Evolutionary conservation across 2,329 filamentous ascomycete species (phyloP).

Genomic region (Aspergillus sp.): DNA sequence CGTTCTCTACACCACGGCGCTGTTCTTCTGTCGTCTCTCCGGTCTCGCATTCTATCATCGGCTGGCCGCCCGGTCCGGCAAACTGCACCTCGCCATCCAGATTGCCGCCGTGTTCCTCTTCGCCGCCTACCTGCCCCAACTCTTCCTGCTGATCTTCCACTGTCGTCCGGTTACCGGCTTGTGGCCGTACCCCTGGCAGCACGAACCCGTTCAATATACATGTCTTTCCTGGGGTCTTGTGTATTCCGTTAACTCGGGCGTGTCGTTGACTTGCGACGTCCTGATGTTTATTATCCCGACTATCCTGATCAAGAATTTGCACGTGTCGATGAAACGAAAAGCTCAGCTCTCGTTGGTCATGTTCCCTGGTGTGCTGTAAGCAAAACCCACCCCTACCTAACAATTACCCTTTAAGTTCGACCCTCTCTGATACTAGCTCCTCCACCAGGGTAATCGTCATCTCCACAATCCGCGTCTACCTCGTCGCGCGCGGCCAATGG

Average conservation of each 20-base stretch:
- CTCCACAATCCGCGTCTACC: conserved; percentile 47
- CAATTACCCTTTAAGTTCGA: no score
- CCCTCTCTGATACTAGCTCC: conserved; percentile 1
- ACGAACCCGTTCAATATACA: conserved; percentile 38
- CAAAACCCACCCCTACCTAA: background rate
- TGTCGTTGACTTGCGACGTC: conserved; percentile 53
- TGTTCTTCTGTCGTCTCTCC: conserved; percentile 52
- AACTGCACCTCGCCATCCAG: conserved; percentile 23
- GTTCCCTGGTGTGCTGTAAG: conserved; percentile 51
- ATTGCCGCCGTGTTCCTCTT: conserved; percentile 36
- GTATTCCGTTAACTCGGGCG: conserved; percentile 51
- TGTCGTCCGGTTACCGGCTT: conserved; percentile 52
- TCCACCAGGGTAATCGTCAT: conserved; percentile 50
- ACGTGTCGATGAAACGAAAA: conserved; percentile 47
- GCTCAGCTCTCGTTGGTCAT: conserved; percentile 50
- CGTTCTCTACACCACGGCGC: conserved; percentile 52
- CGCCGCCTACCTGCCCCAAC: conserved; percentile 48
- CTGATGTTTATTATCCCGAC: conserved; percentile 53
- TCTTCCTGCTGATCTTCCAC: conserved; percentile 54
- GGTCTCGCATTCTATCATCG: conserved; percentile 55
- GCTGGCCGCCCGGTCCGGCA: conserved; percentile 38
- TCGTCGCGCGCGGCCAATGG: conserved; percentile 50
- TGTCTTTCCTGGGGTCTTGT: conserved; percentile 54
- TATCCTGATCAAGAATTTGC: conserved; percentile 48
- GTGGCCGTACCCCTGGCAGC: conserved; percentile 55